Base-by-base conservation (phyloP, 495 filamentous ascomycete genomes). In the Talaromyces proteolyticus region DNA sequence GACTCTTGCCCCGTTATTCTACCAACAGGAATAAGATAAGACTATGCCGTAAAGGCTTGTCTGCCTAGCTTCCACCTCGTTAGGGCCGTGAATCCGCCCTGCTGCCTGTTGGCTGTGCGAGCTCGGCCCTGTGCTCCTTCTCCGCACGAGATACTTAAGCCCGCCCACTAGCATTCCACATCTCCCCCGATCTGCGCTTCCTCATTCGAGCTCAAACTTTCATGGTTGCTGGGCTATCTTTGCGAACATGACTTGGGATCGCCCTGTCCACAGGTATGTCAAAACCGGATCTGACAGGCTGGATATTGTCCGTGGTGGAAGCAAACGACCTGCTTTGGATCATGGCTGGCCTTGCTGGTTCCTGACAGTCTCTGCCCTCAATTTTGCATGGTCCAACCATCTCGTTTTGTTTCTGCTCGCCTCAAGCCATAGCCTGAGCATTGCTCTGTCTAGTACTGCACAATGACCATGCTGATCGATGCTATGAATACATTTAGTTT, bases 171-270 rank as follows among this genome's bases (percentile, higher is more conserved):
- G 53, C 64, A 69, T 69, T 67, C 64, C 54, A 60, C 60, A 47
- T 42, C 54, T 17, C 37, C 59, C 47, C 50, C 50, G 54, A 50
- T 50, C 58, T 56, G 29, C 8, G 29, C 29, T 34, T 8, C 14
- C 29, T 34, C 29, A 34, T 66, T 65, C 62, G 65, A 61, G 61
- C 56, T 68, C 53, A 36, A 53, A 59, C 52, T 64, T 68, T 58
- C 58, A 71, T 70, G 66, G 63, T 73, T 69, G 67, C 67, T 62
- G 57, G 66, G 66, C 54, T 57, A 51, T 57, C 60, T 68, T n/a
- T 70, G 68, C 69, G 67, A 69, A 69, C 65, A 89, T 89, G 85
- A 89, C 81, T 80, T 86, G 80, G 77, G 84, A 88, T 75, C 77
- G 82, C 65, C 76, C 73, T 63, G 76, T 76, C 63, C 81, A 84